Percentiles rank a stretch among this genome's conserved stretches.
phyloP scores from a whole-genome alignment of 768 basidiomycete species.

The Thelephora ganbajun region DNA sequence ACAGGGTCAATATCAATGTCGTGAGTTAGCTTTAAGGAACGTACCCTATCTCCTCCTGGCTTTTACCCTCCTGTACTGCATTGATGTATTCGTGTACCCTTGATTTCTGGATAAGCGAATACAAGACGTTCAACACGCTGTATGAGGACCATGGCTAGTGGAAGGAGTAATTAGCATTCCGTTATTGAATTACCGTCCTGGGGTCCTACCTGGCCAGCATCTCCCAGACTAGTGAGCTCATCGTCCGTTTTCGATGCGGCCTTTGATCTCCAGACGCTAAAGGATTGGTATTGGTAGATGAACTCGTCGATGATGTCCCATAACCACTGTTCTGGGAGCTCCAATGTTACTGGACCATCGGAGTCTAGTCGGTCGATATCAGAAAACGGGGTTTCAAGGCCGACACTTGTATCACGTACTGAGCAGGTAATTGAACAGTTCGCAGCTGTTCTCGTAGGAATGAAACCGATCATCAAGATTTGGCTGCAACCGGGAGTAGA shows the following conservation, averaged over 20 bases:
- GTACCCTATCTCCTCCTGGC: conserved; percentile 72
- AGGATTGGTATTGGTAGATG: conserved; percentile 96
- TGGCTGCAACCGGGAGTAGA: conserved; percentile 89
- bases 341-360: conserved; percentile 84
- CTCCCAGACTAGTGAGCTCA: conserved; percentile 70
- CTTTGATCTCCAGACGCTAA: conserved; percentile 84
- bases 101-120: conserved; percentile 96
- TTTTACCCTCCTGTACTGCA: conserved; percentile 70
- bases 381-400: background rate
- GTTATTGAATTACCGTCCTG: background rate
- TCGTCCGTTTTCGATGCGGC: conserved; percentile 80
- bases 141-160: conserved; percentile 91
- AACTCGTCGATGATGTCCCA: conserved; percentile 98
- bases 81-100: conserved; percentile 86
- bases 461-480: conserved; percentile 97
- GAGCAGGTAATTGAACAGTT: conserved; percentile 93
- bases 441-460: conserved; percentile 96
- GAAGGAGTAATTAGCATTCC: background rate
- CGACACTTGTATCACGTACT: conserved; percentile 34
- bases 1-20: conserved; percentile 1
- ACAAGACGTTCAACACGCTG: conserved; percentile 94
- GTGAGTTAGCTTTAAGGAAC: conserved; percentile 16
- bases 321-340: conserved; percentile 94
- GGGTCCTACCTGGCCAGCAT: conserved; percentile 42
- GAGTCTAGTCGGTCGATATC: conserved; percentile 47